These are phyloP conservation scores for Chlamydomonas sphaeroides DNA, from an alignment of 139 green algal species.

Conservation along the genomic window DNA sequence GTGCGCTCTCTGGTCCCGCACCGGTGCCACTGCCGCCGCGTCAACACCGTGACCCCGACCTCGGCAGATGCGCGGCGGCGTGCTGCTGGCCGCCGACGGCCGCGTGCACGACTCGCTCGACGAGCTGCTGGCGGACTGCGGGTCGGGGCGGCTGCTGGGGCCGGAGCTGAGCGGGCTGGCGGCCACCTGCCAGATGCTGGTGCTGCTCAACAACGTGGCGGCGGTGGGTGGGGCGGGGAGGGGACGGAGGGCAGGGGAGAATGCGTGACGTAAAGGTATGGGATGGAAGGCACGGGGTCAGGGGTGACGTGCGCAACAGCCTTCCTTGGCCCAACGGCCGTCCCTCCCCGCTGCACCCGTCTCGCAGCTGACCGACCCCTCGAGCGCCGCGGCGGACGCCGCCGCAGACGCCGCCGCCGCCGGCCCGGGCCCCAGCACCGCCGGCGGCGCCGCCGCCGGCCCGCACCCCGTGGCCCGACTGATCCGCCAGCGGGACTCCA, in stretches of 20 bases:
- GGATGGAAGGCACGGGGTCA: too few relatives aligned
- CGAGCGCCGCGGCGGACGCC: neutral
- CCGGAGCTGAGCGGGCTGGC: slow-evolving; percentile 7
- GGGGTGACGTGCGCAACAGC: too few relatives aligned
- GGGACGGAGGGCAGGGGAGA: too few relatives aligned
- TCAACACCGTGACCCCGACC: neutral
- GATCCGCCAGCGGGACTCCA: slow-evolving; percentile 5
- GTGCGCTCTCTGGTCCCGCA: too few relatives aligned
- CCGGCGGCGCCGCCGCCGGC: neutral
- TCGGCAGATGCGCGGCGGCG: slow-evolving; percentile 7
- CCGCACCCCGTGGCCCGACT: too few relatives aligned
- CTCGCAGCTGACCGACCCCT: too few relatives aligned
- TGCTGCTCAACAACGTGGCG: slow-evolving; percentile 22
- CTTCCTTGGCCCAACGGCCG: too few relatives aligned
- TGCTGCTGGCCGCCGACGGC: neutral
- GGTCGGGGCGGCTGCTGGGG: slow-evolving; percentile 24
- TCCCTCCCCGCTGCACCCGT: too few relatives aligned
- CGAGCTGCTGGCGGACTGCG: slow-evolving; percentile 33
- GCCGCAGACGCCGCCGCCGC: neutral
- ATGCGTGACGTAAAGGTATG: too few relatives aligned
- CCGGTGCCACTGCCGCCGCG: too few relatives aligned
- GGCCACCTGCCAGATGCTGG: slow-evolving; percentile 13
- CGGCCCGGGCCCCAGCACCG: slow-evolving; percentile 6
- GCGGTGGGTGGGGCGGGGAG: neutral
- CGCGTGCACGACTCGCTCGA: slow-evolving; percentile 16